A percentile compares a stretch with the other conserved stretches of the same genome.
phyloP scores from a whole-genome alignment of 345 rosid genomes.

The Gossypium sturtianum region DNA sequence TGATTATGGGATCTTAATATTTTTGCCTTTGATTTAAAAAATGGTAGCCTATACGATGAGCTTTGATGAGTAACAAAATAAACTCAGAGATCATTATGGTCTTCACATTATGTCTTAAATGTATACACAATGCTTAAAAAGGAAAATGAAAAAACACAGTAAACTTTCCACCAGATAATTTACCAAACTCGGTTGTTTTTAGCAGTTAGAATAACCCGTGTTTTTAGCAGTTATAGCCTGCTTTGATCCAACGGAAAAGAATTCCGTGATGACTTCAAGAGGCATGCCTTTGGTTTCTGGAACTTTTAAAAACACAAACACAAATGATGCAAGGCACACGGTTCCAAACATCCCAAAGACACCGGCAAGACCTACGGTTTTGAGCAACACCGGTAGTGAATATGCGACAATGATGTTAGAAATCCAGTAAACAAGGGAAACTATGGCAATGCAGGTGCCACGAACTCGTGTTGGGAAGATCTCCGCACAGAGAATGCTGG shows the following conservation, averaged over 20 bases:
- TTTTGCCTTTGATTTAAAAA: neutral
- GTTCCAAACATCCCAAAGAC: slow-evolving; percentile 71
- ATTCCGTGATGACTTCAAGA: slow-evolving; percentile 86
- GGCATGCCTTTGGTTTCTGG: slow-evolving; percentile 99
- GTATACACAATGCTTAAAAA: too few relatives aligned
- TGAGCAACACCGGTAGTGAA: slow-evolving; percentile 73
- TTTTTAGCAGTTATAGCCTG: slow-evolving; percentile 37
- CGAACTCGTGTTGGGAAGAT: slow-evolving; percentile 93
- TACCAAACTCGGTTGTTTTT: slow-evolving; percentile 32
- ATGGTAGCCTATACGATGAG: too few relatives aligned
- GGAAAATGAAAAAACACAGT: too few relatives aligned
- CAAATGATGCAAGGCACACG: slow-evolving; percentile 60
- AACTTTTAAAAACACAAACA: slow-evolving; percentile 66
- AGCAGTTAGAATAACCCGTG: too few relatives aligned
- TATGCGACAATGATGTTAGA: slow-evolving; percentile 77
- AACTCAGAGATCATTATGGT: neutral
- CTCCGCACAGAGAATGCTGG: slow-evolving; percentile 78
- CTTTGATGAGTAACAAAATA: neutral
- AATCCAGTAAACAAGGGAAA: slow-evolving; percentile 77
- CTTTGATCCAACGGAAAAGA: slow-evolving; percentile 83
- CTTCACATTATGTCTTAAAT: neutral
- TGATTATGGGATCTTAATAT: neutral
- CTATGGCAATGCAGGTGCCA: slow-evolving; percentile 83
- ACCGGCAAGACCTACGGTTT: slow-evolving; percentile 69
- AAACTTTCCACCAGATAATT: too few relatives aligned